Conservation (phyloP, 208 protist species). For the Strigomonas oncopelti region DNA sequence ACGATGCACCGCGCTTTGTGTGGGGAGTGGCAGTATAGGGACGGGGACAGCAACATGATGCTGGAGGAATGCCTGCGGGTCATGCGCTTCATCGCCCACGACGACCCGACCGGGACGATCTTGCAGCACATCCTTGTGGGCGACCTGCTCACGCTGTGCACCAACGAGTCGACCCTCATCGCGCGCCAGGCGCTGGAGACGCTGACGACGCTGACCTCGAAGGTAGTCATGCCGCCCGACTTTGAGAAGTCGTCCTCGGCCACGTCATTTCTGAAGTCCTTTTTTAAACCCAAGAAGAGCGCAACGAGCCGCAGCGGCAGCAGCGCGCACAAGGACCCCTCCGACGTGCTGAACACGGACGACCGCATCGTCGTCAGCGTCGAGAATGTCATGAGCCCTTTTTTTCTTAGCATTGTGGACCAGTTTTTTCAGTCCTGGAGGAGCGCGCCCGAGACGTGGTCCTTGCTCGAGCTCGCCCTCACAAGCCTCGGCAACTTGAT, state of each 20-base stretch:
- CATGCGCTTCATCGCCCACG: conserved; percentile 76
- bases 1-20: conserved; percentile 53
- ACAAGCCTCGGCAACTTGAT: conserved; percentile 74
- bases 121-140: conserved; percentile 52
- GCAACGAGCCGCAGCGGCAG: conserved; percentile 10
- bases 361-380: conserved; percentile 61
- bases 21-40: conserved; percentile 47
- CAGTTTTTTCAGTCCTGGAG: conserved; percentile 43
- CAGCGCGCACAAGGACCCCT: conserved; percentile 4
- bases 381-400: conserved; percentile 69
- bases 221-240: conserved; percentile 76
- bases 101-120: conserved; percentile 61
- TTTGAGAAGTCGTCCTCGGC: conserved; percentile 34
- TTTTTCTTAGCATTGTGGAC: conserved; percentile 57
- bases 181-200: conserved; percentile 73
- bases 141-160: conserved; percentile 68
- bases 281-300: conserved; percentile 30
- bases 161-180: conserved; percentile 48
- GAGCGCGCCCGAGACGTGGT: conserved; percentile 67
- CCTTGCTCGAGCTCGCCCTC: conserved; percentile 62
- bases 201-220: conserved; percentile 59
- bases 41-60: conserved; percentile 46
- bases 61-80: conserved; percentile 74
- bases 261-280: conserved; percentile 33
- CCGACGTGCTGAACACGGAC: conserved; percentile 23